phyloP scores from a whole-genome alignment of 306 rosid species.

The Purshia tridentata region DNA sequence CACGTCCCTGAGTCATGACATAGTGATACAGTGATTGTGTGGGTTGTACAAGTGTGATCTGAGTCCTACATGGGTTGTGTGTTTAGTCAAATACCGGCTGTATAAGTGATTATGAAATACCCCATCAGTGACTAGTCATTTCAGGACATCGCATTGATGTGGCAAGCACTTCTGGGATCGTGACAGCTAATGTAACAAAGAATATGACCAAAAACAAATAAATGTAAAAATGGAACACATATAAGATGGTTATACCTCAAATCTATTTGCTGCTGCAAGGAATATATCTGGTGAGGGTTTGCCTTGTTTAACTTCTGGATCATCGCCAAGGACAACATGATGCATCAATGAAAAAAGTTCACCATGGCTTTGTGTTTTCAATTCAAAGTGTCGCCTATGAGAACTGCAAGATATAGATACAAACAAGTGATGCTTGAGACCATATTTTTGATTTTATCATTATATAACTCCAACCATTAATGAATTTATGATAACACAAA shows the following conservation, averaged over 20 bases:
- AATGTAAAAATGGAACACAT: background rate
- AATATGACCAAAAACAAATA: background rate
- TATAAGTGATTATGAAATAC: background rate
- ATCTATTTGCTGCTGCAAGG: slow-evolving; percentile 87
- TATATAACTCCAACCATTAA: background rate
- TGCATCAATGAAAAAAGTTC: slow-evolving; percentile 83
- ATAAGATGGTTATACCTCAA: slow-evolving; percentile 60
- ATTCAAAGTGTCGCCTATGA: slow-evolving; percentile 70
- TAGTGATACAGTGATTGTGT: too few species aligned
- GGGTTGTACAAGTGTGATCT: too few species aligned
- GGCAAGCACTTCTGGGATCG: background rate
- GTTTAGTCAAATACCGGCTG: background rate
- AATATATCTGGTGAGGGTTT: slow-evolving; percentile 91
- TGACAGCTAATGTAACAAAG: background rate
- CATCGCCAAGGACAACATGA: slow-evolving; percentile 89
- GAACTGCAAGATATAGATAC: slow-evolving; percentile 49
- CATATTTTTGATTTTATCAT: background rate
- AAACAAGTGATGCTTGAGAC: slow-evolving; percentile 28
- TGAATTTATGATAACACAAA: background rate
- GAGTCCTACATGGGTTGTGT: background rate
- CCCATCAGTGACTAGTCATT: background rate
- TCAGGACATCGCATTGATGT: background rate
- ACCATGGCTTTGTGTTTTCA: slow-evolving; percentile 78
- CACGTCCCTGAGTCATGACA: too few species aligned
- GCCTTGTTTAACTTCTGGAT: slow-evolving; percentile 92